Evolutionary conservation across 2,329 filamentous ascomycete genomes (phyloP).

Genomic region (Apiospora aurea): DNA sequence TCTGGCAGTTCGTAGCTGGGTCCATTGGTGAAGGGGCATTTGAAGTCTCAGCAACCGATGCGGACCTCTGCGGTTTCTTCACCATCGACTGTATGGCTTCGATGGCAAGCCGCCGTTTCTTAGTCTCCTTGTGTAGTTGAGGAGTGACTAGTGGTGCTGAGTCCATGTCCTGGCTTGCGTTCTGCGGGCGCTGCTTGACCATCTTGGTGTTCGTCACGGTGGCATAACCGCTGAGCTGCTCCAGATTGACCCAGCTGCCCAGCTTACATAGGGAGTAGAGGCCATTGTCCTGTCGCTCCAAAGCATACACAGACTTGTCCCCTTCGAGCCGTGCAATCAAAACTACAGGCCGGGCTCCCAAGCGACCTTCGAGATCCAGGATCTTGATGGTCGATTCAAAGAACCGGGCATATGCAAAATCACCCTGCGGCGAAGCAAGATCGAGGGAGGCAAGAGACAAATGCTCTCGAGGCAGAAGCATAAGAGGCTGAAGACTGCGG

Average conservation of each 20-base stretch:
- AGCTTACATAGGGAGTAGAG: slow-evolving; percentile 75
- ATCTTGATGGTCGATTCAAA: slow-evolving; percentile 70
- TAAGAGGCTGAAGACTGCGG: slow-evolving; percentile 63
- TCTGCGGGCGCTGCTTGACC: slow-evolving; percentile 41
- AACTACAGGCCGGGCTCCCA: slow-evolving; percentile 60
- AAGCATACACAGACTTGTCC: slow-evolving; percentile 61
- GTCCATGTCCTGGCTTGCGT: slow-evolving; percentile 32
- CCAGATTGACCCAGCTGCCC: slow-evolving; percentile 69
- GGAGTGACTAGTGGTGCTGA: slow-evolving; percentile 49
- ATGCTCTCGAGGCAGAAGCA: slow-evolving; percentile 67
- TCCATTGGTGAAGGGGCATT: slow-evolving; percentile 25
- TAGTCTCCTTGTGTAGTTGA: slow-evolving; percentile 56
- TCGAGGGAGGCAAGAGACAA: slow-evolving; percentile 69
- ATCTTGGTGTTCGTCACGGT: slow-evolving; percentile 51
- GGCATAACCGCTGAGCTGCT: slow-evolving; percentile 57
- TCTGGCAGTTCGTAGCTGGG: slow-evolving; percentile 25
- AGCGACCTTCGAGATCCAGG: slow-evolving; percentile 68
- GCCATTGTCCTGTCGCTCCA: slow-evolving; percentile 69
- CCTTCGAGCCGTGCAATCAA: slow-evolving; percentile 68
- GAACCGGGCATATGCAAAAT: slow-evolving; percentile 59
- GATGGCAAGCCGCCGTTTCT: slow-evolving; percentile 65
- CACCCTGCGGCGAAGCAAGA: slow-evolving; percentile 56
- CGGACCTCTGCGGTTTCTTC: slow-evolving; percentile 56
- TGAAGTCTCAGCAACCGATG: slow-evolving; percentile 29
- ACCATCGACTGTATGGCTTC: slow-evolving; percentile 69